Conservation (phyloP, 495 filamentous ascomycete species). For the Penicillium manginii region DNA sequence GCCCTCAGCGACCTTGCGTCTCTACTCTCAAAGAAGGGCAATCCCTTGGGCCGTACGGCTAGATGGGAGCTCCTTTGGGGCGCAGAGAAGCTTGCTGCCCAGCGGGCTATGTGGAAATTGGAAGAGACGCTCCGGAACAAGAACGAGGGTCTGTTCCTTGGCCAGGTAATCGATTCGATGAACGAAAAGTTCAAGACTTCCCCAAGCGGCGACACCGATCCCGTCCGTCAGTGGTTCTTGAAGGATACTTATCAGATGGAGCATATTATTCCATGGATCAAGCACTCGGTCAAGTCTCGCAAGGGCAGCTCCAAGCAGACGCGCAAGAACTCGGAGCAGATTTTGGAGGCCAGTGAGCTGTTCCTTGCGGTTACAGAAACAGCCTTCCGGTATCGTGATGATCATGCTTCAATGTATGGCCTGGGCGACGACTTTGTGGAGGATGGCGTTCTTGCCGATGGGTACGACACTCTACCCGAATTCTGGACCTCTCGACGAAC, state of each 20-base stretch:
- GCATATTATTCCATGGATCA: conserved; percentile 74
- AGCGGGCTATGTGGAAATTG: conserved; percentile 76
- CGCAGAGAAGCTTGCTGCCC: conserved; percentile 87
- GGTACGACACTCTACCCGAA: conserved; percentile 68
- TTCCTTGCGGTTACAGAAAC: conserved; percentile 70
- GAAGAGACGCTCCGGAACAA: conserved; percentile 63
- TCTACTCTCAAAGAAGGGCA: conserved; percentile 61
- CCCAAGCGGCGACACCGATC: conserved; percentile 64
- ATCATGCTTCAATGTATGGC: conserved; percentile 69
- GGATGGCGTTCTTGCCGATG: conserved; percentile 65
- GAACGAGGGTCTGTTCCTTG: conserved; percentile 58
- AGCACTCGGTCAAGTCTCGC: conserved; percentile 68
- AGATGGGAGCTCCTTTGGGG: conserved; percentile 86
- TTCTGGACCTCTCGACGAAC: conserved; percentile 73
- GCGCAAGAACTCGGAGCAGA: conserved; percentile 52
- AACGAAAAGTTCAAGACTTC: conserved; percentile 68
- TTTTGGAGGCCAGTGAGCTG: conserved; percentile 82
- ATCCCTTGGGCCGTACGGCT: conserved; percentile 59
- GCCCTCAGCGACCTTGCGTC: conserved; percentile 73
- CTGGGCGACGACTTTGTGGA: conserved; percentile 64
- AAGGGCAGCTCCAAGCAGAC: conserved; percentile 38
- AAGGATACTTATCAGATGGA: conserved; percentile 75
- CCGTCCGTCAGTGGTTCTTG: conserved; percentile 80
- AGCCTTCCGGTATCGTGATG: conserved; percentile 72
- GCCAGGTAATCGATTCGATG: conserved; percentile 70